Evolutionary conservation across 371 early-diverging fungal genomes (phyloP), one percentile per base, ranked within the genome.

Genomic region (Apophysomyces sp.): DNA sequence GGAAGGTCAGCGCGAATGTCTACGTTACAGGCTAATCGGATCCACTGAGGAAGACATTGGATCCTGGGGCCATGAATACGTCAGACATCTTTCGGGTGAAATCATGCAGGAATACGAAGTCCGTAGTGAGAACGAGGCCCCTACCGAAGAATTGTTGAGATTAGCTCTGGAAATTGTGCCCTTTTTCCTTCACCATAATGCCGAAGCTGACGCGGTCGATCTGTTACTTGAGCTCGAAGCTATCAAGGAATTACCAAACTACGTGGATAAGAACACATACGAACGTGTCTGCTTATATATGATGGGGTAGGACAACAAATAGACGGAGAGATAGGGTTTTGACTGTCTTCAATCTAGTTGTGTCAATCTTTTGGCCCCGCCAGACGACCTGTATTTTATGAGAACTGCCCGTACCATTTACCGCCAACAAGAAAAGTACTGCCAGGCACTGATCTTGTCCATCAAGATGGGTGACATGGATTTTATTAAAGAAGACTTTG

Each of bases 51-150:
- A 91, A 63, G 86, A 89, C 53, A 90, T 90, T 52, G 95, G 94
- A 7, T 90, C 89, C 32, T 98, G 98, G 98, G 99, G 99, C n/a
- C 99, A 98, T 68, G 99, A 98, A 87, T 98, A 97, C 73, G 96
- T 98, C 65, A 89, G 93, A 66, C 97, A 98, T 69, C 72, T 98
- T 44, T 89, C 97, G n/a, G 81, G 87, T 61, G 98, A 98, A 79
- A 88, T 98, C 59, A 94, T 93, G 65, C 86, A 83, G 60, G 96
- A 96, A 73, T 94, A 91, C 63, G 70, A 74, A 55, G 69, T 76
- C n/a, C 85, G 88, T 55, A 63, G 78, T 52, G 90, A 89, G 62
- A 69, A 63, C 9, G 87, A 86, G 1, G 73, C 84, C 55, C 40
- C 74, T 0, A 84, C 85, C 4, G 86, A 89, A 11, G 85, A 94